These are phyloP conservation scores for Sugiyamaella xylanicola DNA, from an alignment of 1,139 yeast species.

Conservation along the genomic window DNA sequence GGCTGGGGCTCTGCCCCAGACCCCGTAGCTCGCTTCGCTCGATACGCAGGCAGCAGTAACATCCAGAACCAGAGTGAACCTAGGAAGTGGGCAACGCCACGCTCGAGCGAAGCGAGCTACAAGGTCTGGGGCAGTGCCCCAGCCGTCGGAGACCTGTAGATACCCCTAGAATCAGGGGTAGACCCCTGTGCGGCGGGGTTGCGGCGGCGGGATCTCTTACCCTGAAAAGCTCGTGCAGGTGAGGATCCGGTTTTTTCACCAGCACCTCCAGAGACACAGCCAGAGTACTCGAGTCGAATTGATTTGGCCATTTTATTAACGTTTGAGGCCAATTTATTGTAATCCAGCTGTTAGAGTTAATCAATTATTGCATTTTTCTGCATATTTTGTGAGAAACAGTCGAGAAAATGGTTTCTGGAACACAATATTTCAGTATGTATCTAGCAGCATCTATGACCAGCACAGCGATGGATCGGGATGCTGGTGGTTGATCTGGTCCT, in stretches of 20 bases:
- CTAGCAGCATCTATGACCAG: too few relatives aligned
- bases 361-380: too few relatives aligned
- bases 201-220: slow-evolving; percentile 6
- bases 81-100: background rate
- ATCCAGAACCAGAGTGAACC: background rate
- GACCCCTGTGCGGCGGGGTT: slow-evolving; percentile 3
- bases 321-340: background rate
- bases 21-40: background rate
- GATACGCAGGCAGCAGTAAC: background rate
- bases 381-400: background rate
- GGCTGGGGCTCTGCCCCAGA: slow-evolving; percentile 13
- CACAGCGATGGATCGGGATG: background rate
- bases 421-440: slow-evolving; percentile 31
- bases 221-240: slow-evolving; percentile 6
- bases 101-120: slow-evolving; percentile 5
- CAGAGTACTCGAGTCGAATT: background rate
- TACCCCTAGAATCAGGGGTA: too few relatives aligned
- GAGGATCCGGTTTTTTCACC: slow-evolving; percentile 1
- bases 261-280: background rate
- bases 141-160: background rate
- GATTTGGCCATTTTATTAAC: slow-evolving; percentile 4
- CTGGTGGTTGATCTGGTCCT: background rate
- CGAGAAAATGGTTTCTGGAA: slow-evolving; percentile 25
- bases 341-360: background rate
- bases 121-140: slow-evolving; percentile 5